phyloP scores from a whole-genome alignment of 192 early-diverging fungal species.

The Backusella macrospora region DNA sequence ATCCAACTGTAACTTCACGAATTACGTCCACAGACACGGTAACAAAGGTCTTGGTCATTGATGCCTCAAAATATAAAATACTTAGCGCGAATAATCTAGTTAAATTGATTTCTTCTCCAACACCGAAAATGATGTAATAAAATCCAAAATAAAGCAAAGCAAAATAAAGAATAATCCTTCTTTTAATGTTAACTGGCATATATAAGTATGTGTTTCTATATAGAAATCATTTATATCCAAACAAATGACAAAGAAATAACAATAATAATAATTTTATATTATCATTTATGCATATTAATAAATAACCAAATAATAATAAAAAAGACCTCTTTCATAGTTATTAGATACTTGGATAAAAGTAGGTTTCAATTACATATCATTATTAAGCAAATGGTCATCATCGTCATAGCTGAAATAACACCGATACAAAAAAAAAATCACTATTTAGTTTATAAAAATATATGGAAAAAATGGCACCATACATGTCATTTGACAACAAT shows the following conservation, averaged over 20 bases:
- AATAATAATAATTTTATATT: neutral
- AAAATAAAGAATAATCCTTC: neutral
- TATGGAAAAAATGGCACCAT: neutral
- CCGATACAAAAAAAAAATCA: neutral
- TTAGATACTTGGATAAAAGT: no score
- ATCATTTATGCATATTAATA: neutral
- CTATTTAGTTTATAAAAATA: neutral
- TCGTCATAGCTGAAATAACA: neutral
- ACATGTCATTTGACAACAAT: conserved; percentile 1
- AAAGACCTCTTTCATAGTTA: neutral
- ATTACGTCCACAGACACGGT: neutral
- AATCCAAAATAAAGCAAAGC: neutral
- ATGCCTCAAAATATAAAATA: neutral
- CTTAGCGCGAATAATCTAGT: neutral
- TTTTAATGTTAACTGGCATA: neutral
- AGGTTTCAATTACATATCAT: neutral
- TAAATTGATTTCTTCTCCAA: neutral
- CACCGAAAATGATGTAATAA: conserved; percentile 14
- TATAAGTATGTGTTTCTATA: neutral
- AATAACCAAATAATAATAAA: neutral
- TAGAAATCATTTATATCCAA: neutral
- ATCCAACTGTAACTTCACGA: neutral
- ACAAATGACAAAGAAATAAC: neutral
- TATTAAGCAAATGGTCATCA: neutral
- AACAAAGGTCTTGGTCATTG: neutral